These are phyloP conservation scores for Aspergillus bombycis DNA, from an alignment of 2,329 filamentous ascomycete genomes.

Conservation along the genomic window DNA sequence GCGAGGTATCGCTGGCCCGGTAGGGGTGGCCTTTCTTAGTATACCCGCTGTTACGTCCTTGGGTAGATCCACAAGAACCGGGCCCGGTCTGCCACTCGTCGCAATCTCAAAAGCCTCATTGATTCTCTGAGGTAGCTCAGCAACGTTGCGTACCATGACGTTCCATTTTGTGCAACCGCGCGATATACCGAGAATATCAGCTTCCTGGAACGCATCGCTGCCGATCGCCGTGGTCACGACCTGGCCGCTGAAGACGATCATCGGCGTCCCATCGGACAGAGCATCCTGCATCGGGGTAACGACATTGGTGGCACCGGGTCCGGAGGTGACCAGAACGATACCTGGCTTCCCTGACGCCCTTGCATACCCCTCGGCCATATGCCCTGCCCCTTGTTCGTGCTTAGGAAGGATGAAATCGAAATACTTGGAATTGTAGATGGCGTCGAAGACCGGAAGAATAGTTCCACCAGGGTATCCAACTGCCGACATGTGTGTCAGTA, in stretches of 20 bases:
- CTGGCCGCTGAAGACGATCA: constrained; percentile 92
- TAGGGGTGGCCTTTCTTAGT: neutral
- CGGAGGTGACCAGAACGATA: constrained; percentile 91
- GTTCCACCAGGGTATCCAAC: constrained; percentile 88
- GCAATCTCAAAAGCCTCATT: constrained; percentile 97
- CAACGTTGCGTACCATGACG: constrained; percentile 88
- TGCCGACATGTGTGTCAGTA: constrained; percentile 32
- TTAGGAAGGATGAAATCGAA: constrained; percentile 91
- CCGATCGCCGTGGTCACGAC: constrained; percentile 87
- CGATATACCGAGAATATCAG: constrained; percentile 86
- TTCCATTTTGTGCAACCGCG: constrained; percentile 97
- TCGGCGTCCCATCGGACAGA: constrained; percentile 84
- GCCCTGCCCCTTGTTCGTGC: constrained; percentile 93
- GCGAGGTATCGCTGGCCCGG: neutral
- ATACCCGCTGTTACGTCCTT: constrained; percentile 68
- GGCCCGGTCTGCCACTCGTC: constrained; percentile 84
- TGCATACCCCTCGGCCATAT: constrained; percentile 97
- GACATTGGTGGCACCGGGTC: constrained; percentile 91
- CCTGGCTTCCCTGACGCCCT: constrained; percentile 87
- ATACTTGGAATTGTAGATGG: constrained; percentile 91
- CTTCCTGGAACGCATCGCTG: constrained; percentile 92
- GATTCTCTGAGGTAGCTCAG: constrained; percentile 83
- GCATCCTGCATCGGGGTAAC: constrained; percentile 94
- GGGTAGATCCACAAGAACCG: constrained; percentile 88
- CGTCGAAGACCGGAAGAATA: constrained; percentile 93